Base-by-base conservation (phyloP, 2,329 filamentous ascomycete genomes). In the Pseudogymnoascus sp. region DNA sequence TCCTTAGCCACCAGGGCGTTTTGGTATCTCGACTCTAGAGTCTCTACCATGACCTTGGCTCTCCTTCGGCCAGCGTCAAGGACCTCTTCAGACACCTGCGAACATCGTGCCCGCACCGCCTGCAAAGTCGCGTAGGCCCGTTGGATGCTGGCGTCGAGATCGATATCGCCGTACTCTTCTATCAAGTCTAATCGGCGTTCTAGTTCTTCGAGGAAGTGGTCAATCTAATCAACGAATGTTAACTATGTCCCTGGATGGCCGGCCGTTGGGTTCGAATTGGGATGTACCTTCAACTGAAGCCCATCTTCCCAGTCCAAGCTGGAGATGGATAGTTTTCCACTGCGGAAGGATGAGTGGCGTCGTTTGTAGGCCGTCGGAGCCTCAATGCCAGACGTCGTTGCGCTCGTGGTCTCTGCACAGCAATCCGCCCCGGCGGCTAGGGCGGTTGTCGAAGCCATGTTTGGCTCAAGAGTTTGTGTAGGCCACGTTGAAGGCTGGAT, bases 41-140 rank as follows among this genome's bases (percentile, higher is more conserved):
- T 96, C 69, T 97, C 93, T 35, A 99, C 91, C 78, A 97, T 87
- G 63, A 97, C 85, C 66, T 91, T 89, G 64, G 95, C 86, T 65
- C 92, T 84, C 66, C 91, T 85, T 61, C 90, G 87, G 21, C 94
- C 92, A 38, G 90, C 90, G 63, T 92, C 94, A 68, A 97, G 85
- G 55, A 97, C 84, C 72, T 94, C 93, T 65, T 91, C 93, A 0
- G 92, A 95, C 19, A 93, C 92, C 66, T 92, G 86, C 39, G 91
- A 91, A 75, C 94, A 99, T 69, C 91, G 86, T 67, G 91, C 87
- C 65, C 92, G 87, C 26, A 99, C 92, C 6, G 91, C 87, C 71
- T 93, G 88, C 1, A 99, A 80, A 0, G 92, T 96, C 14, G 87
- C 81, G 75, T 96, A 96, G 19, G 93, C 91, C 67, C 90, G 85